Percentiles rank a stretch among this genome's conserved stretches.
These are phyloP conservation scores for Lunasporangiospora selenospora DNA, from an alignment of 192 early-diverging fungal species.

Conservation along the genomic window DNA sequence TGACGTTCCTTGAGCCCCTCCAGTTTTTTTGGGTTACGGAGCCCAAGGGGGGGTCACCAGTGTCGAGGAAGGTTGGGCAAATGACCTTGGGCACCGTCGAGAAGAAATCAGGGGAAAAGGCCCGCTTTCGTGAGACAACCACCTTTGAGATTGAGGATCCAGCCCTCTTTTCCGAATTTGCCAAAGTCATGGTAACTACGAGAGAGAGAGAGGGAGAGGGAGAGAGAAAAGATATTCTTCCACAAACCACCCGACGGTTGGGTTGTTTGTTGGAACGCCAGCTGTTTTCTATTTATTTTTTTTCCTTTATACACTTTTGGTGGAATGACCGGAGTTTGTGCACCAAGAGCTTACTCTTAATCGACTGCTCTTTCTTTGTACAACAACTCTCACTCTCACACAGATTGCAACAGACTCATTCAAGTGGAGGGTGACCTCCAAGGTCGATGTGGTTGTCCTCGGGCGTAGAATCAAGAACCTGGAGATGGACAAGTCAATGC, in stretches of 20 bases:
- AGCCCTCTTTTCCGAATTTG: constrained; percentile 40
- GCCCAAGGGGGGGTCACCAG: background rate
- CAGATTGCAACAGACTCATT: constrained; percentile 29
- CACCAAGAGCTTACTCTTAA: too few species aligned
- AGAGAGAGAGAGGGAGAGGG: too few species aligned
- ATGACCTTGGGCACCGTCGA: constrained; percentile 17
- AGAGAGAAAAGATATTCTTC: too few species aligned
- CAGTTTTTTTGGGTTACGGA: constrained; percentile 44
- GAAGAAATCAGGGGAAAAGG: constrained; percentile 27
- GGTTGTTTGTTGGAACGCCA: too few species aligned
- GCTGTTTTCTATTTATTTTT: too few species aligned
- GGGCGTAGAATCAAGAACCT: constrained; percentile 32
- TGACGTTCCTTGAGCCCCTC: constrained; percentile 49
- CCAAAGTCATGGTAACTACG: constrained; percentile 35
- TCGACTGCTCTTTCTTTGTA: too few species aligned
- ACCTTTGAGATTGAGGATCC: constrained; percentile 32
- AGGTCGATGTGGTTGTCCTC: constrained; percentile 22
- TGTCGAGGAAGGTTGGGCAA: constrained; percentile 12
- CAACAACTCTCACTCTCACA: too few species aligned
- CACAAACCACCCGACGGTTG: too few species aligned
- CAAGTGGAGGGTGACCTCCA: constrained; percentile 18
- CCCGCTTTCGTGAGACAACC: constrained; percentile 17
- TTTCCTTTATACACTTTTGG: too few species aligned
- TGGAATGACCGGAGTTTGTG: too few species aligned
- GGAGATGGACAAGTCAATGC: constrained; percentile 23